Conservation (phyloP, 2,329 filamentous ascomycete species). For the Colletotrichum cereale region DNA sequence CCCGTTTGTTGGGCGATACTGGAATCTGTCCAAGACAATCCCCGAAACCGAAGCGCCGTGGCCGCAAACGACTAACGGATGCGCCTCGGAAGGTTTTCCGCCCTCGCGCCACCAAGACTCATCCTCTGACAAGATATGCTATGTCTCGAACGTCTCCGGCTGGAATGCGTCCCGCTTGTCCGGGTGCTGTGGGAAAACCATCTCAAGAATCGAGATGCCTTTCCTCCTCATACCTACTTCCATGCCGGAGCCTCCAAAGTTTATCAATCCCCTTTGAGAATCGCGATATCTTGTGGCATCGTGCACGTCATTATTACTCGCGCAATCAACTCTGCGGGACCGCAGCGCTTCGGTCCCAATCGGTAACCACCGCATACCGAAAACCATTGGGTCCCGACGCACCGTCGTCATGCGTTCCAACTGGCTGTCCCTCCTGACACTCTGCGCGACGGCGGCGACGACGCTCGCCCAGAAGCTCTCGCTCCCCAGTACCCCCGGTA, state of each 20-base stretch:
- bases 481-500: not conserved
- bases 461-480: conserved; percentile 8
- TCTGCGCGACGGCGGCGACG: conserved; percentile 12
- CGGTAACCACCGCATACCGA: not conserved
- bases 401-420: not conserved
- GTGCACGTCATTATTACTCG: not conserved
- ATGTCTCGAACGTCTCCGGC: not conserved
- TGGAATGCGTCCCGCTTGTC: not conserved
- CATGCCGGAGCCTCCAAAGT: not conserved
- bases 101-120: not conserved
- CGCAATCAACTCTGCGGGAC: not conserved
- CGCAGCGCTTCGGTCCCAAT: not conserved
- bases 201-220: not conserved
- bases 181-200: not conserved
- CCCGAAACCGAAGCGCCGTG: not conserved
- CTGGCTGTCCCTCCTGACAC: not conserved
- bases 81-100: not conserved
- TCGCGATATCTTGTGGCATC: not conserved
- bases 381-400: not conserved
- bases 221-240: not conserved
- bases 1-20: no score
- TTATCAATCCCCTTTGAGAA: no score
- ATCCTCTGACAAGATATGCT: not conserved
- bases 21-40: not conserved
- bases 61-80: not conserved